Base-by-base conservation (phyloP, 306 rosid genomes). In the Vachellia collinsii region DNA sequence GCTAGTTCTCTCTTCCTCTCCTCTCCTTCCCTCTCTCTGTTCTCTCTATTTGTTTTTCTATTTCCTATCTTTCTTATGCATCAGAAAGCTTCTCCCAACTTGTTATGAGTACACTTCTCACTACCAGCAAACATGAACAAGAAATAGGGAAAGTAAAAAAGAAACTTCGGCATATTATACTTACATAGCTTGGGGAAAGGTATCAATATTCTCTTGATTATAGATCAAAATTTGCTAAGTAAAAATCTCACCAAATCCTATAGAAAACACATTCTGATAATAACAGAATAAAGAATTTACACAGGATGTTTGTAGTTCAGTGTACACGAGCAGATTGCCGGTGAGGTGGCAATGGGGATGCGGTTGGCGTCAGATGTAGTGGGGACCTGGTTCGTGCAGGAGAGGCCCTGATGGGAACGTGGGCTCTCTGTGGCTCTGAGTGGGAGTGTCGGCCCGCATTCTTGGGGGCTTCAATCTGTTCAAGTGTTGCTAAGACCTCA, bases 401-500 rank as follows among this genome's bases (percentile, higher is more conserved):
- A 29, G 87, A 88, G 54, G 59, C 87, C 62, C 80, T 80, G 23
- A 72, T 46, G 81, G 83, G 79, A 20, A n/a, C 74, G 11, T 56
- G 56, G 56, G 68, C 83, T 78, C 80, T 61, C 62, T 72, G 87
- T 44, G 79, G 89, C 72, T 85, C 88, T 22, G 84, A 63, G 39
- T 79, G 89, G 22, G 93, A 79, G 66, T 20, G 79, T 81, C 88
- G 74, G 59, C 82, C 83, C 11, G 82, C 47, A 53, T 43, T 84
- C 84, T 89, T 94, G 12, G 95, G 85, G 82, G 80, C 71, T 65
- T 85, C 91, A 43, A 92, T 88, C 78, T 82, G 89, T 72, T 90
- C 94, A 14, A 94, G 86, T 12, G 88, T 85, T 43, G 79, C 88
- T 80, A 94, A 81, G 70, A 94, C 94, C 34, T 89, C 89, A n/a